Conservation (phyloP, 2,329 filamentous ascomycete species). For the Alternaria panax region DNA sequence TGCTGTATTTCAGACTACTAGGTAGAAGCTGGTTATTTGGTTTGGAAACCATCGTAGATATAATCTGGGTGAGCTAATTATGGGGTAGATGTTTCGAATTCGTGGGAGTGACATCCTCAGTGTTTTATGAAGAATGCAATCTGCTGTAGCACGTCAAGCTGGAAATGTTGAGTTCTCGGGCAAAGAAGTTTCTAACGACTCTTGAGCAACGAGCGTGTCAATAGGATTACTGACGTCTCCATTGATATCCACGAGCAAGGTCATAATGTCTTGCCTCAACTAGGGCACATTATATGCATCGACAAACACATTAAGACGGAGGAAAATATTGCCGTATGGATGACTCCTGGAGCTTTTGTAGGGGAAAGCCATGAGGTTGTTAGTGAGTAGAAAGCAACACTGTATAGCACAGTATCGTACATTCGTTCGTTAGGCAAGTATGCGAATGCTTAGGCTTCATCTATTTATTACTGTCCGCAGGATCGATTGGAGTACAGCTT, state of each 20-base stretch:
- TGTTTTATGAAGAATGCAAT: no score
- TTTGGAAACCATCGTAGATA: no score
- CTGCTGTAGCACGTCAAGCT: no score
- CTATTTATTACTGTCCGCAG: background rate
- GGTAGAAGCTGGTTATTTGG: background rate
- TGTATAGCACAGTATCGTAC: background rate
- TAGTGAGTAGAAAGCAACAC: background rate
- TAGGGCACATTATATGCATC: background rate
- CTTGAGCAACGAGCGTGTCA: no score
- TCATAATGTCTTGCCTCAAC: background rate
- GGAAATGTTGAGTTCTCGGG: rapidly evolving
- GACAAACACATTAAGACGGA: background rate
- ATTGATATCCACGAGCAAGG: no score
- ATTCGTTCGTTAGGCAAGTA: background rate
- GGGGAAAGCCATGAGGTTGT: no score
- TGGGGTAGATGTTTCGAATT: no score
- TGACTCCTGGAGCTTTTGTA: no score
- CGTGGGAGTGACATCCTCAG: no score
- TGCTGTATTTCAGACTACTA: background rate
- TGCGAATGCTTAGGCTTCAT: background rate
- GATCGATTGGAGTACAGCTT: background rate
- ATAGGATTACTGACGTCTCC: no score
- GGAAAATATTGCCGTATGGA: background rate
- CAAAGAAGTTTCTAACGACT: background rate
- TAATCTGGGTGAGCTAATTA: no score